Evolutionary conservation across 371 early-diverging fungal species (phyloP).

Genomic region (Catenaria anguillulae): DNA sequence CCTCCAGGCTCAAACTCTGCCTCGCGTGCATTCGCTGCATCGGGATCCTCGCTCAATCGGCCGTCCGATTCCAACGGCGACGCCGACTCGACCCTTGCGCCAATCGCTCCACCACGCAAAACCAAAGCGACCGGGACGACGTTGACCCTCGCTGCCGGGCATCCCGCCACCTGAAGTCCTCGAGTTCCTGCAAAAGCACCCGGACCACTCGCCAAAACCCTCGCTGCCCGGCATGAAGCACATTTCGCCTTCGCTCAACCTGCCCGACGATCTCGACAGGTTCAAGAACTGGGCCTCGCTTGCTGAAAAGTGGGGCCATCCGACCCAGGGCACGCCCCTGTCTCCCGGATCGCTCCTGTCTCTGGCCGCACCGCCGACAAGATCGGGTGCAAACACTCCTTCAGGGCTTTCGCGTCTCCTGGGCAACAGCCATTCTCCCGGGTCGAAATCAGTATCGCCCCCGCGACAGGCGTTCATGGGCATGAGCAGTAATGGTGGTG

Average conservation of each 20-base stretch:
- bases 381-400: too few relatives aligned
- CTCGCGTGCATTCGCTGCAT: neutral
- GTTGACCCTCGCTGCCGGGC: neutral
- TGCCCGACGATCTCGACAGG: neutral
- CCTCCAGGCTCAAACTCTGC: neutral
- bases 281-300: neutral
- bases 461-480: too few relatives aligned
- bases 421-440: too few relatives aligned
- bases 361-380: neutral
- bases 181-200: neutral
- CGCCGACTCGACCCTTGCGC: too few relatives aligned
- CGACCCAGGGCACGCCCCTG: neutral
- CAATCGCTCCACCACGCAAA: too few relatives aligned
- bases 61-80: too few relatives aligned
- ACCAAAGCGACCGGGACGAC: too few relatives aligned
- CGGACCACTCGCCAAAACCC: neutral
- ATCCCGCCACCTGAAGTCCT: neutral
- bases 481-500: too few relatives aligned
- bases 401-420: too few relatives aligned
- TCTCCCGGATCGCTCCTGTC: neutral
- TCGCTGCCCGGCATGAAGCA: neutral
- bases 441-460: too few relatives aligned
- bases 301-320: neutral
- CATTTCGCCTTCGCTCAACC: slow-evolving; percentile 3
- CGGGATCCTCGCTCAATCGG: too few relatives aligned